phyloP scores from a whole-genome alignment of 306 rosid species.

The Cucurbita argyrosperma region DNA sequence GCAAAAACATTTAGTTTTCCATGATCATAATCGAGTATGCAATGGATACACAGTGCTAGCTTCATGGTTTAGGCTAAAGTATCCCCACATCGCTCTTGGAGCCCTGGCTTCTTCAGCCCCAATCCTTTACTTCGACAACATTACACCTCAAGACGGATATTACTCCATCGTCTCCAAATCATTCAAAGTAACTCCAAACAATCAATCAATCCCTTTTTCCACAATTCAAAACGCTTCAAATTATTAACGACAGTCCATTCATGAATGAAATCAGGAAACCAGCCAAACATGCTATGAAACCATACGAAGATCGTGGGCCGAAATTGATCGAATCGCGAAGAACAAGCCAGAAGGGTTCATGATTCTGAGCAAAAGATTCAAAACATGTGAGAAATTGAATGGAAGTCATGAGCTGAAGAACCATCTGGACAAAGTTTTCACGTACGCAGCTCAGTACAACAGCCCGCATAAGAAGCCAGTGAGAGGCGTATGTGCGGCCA shows the following conservation, averaged over 20 bases:
- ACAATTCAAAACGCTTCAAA: no score
- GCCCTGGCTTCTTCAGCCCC: conserved; percentile 43
- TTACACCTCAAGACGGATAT: conserved; percentile 30
- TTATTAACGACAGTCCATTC: background rate
- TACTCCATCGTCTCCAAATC: conserved; percentile 26
- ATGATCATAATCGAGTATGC: no score
- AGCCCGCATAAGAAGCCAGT: conserved; percentile 2
- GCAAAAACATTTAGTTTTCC: no score
- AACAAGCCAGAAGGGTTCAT: conserved; percentile 21
- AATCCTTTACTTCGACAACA: conserved; percentile 25
- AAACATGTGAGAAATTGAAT: conserved; percentile 27
- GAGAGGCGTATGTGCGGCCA: background rate
- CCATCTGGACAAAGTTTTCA: background rate
- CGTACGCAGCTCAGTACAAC: conserved; percentile 11
- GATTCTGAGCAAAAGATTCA: conserved; percentile 28
- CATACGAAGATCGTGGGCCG: conserved; percentile 40
- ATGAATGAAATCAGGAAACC: conserved; percentile 18
- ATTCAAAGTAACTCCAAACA: conserved; percentile 15
- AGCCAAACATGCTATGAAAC: conserved; percentile 36
- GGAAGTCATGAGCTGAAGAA: background rate
- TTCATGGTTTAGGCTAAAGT: conserved; percentile 41
- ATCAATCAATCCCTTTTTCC: no score
- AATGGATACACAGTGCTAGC: conserved; percentile 18
- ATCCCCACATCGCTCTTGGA: conserved; percentile 30
- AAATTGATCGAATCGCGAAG: conserved; percentile 30